Conservation (phyloP, 495 filamentous ascomycete species). For the Penicillium odoratum region DNA sequence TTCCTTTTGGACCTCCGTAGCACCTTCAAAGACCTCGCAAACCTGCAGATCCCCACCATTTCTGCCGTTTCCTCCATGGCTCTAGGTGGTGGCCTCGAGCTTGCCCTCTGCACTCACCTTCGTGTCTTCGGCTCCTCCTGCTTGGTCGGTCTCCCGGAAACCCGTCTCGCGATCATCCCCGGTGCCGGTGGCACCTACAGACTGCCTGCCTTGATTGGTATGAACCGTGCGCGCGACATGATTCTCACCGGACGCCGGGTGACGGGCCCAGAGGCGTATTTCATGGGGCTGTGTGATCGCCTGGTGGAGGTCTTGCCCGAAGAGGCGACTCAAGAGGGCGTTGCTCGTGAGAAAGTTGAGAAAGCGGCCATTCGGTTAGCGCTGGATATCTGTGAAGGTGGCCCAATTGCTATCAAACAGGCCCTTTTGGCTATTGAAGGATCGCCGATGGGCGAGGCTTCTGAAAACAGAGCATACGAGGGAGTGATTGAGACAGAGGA, state of each 20-base stretch:
- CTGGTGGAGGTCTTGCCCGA: conserved; percentile 70
- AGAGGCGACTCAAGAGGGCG: conserved; percentile 50
- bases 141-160: conserved; percentile 82
- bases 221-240: conserved; percentile 73
- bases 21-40: conserved; percentile 66
- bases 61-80: conserved; percentile 77
- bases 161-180: conserved; percentile 86
- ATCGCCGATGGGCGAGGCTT: conserved; percentile 58
- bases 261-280: conserved; percentile 74
- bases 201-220: conserved; percentile 73
- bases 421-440: conserved; percentile 68
- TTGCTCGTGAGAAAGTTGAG: conserved; percentile 63
- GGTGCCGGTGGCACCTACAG: conserved; percentile 92
- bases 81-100: conserved; percentile 88
- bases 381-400: conserved; percentile 80
- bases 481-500: conserved; percentile 79
- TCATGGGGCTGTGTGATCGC: conserved; percentile 79
- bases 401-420: conserved; percentile 73
- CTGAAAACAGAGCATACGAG: conserved; percentile 78
- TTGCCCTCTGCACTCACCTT: conserved; percentile 82
- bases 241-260: conserved; percentile 84
- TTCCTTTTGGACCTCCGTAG: conserved; percentile 75
- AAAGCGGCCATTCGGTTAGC: conserved; percentile 76
- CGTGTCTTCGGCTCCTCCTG: conserved; percentile 76
- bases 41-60: conserved; percentile 84